Evolutionary conservation across 2,329 filamentous ascomycete genomes (phyloP).

Genomic region (Elsinoe batatas): DNA sequence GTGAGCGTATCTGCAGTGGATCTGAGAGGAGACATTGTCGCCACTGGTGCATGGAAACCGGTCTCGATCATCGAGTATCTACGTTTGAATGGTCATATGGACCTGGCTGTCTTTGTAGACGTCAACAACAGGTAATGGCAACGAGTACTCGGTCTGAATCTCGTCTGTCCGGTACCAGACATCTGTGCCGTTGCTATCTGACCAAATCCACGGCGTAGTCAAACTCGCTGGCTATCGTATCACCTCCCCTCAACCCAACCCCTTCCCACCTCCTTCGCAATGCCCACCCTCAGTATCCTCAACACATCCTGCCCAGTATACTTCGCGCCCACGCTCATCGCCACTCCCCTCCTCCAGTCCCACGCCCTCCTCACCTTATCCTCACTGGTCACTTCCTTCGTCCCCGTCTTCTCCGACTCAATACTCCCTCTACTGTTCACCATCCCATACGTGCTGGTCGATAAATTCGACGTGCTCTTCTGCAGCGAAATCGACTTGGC

Average conservation of each 20-base stretch:
- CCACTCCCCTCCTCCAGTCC: constrained; percentile 53
- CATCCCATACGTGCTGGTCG: constrained; percentile 54
- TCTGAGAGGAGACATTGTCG: too few relatives aligned
- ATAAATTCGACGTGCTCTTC: constrained; percentile 36
- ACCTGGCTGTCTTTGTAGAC: too few relatives aligned
- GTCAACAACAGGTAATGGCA: too few relatives aligned
- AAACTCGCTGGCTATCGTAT: too few relatives aligned
- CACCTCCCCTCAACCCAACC: constrained; percentile 42
- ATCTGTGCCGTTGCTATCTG: too few relatives aligned
- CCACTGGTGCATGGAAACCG: too few relatives aligned
- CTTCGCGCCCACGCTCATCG: constrained; percentile 45
- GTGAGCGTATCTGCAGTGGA: too few relatives aligned
- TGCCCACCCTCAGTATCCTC: constrained; percentile 57
- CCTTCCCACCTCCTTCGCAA: constrained; percentile 64
- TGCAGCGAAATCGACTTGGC: constrained; percentile 19
- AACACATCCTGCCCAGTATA: constrained; percentile 59
- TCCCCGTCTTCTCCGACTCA: constrained; percentile 24
- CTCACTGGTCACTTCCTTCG: constrained; percentile 18
- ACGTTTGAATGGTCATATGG: too few relatives aligned
- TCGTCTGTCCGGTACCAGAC: too few relatives aligned
- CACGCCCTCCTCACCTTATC: constrained; percentile 41
- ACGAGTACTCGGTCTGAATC: too few relatives aligned
- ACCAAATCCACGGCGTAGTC: too few relatives aligned
- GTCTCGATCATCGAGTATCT: too few relatives aligned
- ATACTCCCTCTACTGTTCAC: constrained; percentile 59